Conservation (phyloP, 108 stramenopile genomes). For the Skeletonema potamos region DNA sequence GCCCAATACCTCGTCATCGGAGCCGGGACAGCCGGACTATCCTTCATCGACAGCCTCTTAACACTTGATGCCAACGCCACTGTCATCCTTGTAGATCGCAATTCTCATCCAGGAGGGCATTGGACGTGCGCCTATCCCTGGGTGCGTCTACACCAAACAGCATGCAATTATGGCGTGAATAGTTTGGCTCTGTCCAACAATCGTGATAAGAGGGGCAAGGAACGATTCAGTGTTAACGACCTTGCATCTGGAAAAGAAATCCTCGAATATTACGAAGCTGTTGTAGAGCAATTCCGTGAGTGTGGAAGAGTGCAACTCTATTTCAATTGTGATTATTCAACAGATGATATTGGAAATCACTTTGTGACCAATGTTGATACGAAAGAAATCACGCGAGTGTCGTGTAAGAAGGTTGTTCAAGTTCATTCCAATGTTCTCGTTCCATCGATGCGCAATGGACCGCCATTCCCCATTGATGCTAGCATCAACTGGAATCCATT, state of each 20-base stretch:
- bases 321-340: slow-evolving; percentile 9
- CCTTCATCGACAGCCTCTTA: slow-evolving; percentile 14
- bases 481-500: slow-evolving; percentile 2
- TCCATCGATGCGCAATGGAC: slow-evolving; percentile 1
- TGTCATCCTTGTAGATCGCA: slow-evolving; percentile 10
- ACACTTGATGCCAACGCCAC: slow-evolving; percentile 17
- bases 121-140: neutral
- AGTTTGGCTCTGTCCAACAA: slow-evolving; percentile 8
- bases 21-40: slow-evolving; percentile 11
- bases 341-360: neutral
- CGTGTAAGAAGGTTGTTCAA: slow-evolving; percentile 8
- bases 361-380: slow-evolving; percentile 1
- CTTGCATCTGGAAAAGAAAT: slow-evolving; percentile 9
- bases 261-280: neutral
- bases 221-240: slow-evolving; percentile 1
- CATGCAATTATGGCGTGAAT: slow-evolving; percentile 9
- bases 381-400: neutral
- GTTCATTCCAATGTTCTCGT: slow-evolving; percentile 13
- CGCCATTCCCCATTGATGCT: slow-evolving; percentile 10
- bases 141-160: neutral
- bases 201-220: slow-evolving; percentile 12
- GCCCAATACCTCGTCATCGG: slow-evolving; percentile 13
- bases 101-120: slow-evolving; percentile 4
- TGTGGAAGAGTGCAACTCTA: slow-evolving; percentile 10
- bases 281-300: slow-evolving; percentile 3